Conservation (phyloP, 2,329 filamentous ascomycete genomes). For the Laburnicola sp. region DNA sequence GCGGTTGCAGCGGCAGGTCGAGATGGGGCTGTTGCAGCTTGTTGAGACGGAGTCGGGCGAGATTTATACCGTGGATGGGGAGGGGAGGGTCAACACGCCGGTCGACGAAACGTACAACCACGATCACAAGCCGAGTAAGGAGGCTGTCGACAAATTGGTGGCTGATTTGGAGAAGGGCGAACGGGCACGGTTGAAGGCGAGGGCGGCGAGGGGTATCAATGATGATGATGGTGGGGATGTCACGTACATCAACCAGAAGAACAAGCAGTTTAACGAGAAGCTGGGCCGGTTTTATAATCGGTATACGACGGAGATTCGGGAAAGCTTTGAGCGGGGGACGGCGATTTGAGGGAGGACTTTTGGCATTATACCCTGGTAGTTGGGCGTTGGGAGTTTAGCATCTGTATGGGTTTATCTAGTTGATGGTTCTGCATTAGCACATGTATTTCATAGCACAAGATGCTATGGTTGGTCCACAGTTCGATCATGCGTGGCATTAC, state of each 20-base stretch:
- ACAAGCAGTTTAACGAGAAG: constrained; percentile 99
- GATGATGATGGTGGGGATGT: constrained; percentile 84
- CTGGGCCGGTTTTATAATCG: constrained; percentile 95
- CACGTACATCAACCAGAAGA: constrained; percentile 99
- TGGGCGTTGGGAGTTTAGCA: constrained; percentile 7
- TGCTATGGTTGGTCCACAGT: too few relatives aligned
- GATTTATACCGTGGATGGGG: constrained; percentile 88
- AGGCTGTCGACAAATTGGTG: constrained; percentile 84
- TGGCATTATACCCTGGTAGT: constrained; percentile 32
- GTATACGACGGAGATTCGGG: constrained; percentile 94
- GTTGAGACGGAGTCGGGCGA: constrained; percentile 84
- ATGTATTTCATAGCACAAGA: too few relatives aligned
- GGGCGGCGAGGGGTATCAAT: constrained; percentile 74
- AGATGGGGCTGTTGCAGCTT: constrained; percentile 83
- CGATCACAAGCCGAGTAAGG: constrained; percentile 84
- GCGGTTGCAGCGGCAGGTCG: constrained; percentile 81
- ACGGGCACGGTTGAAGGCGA: constrained; percentile 81
- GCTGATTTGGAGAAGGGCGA: constrained; percentile 86
- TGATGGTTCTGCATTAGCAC: too few relatives aligned
- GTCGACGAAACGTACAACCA: constrained; percentile 79
- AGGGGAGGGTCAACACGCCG: constrained; percentile 88
- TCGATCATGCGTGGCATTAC: too few relatives aligned
- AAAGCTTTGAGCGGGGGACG: constrained; percentile 96
- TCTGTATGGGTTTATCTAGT: too few relatives aligned
- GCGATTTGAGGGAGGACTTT: constrained; percentile 66